A percentile compares a stretch with the other conserved stretches of the same genome.
Conservation (phyloP, 202 grass and related monocot species). For the Dendrocalamus latiflorus region DNA sequence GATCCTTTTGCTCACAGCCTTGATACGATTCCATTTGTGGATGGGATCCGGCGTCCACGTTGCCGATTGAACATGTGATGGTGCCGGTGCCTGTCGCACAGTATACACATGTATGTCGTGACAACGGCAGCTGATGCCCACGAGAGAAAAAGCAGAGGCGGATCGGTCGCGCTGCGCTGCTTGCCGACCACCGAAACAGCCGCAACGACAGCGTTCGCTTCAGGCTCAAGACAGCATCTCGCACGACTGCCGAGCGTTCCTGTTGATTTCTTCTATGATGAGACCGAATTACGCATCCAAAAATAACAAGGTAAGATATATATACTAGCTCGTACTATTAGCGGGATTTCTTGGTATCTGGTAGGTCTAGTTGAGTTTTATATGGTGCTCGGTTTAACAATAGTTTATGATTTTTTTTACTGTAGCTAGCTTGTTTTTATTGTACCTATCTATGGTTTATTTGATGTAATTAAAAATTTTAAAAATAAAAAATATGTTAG, state of each 20-base stretch:
- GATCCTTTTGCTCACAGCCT: background rate
- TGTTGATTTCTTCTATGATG: background rate
- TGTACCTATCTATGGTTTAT: too few relatives aligned
- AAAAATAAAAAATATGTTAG: too few relatives aligned
- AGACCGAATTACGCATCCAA: background rate
- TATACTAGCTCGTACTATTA: too few relatives aligned
- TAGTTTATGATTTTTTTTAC: too few relatives aligned
- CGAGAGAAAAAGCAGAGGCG: background rate
- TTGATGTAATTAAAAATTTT: too few relatives aligned
- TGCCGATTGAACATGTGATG: background rate
- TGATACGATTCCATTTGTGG: background rate
- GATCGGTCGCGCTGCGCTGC: background rate
- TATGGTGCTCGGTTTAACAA: too few relatives aligned
- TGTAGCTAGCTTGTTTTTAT: too few relatives aligned
- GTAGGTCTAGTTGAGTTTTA: background rate
- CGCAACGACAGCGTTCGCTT: background rate
- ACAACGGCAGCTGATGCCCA: slow-evolving; percentile 1
- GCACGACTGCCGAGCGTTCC: background rate
- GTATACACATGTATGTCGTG: background rate
- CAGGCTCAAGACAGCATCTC: background rate
- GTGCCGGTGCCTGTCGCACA: background rate
- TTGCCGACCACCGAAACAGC: slow-evolving; percentile 19
- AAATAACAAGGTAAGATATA: too few relatives aligned
- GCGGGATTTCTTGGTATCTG: too few relatives aligned
- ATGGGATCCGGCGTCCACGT: slow-evolving; percentile 7